Evolutionary conservation across 441 rosid genomes (phyloP).

Genomic region (Adansonia gregorii): DNA sequence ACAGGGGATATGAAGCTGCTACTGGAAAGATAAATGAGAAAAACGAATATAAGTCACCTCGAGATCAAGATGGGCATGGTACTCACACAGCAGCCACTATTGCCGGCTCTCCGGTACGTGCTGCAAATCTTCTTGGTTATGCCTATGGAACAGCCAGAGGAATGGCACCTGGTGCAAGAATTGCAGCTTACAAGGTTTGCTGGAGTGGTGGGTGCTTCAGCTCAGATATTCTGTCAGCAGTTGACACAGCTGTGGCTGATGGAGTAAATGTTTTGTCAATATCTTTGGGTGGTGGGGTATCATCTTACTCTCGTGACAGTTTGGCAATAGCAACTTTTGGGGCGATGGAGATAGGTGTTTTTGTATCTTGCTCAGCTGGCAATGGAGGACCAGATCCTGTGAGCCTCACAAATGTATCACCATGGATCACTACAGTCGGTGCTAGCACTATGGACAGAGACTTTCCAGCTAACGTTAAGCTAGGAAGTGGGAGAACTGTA

Average conservation of each 20-base stretch:
- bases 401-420: slow-evolving; percentile 70
- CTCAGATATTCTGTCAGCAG: slow-evolving; percentile 68
- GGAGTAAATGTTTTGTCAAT: slow-evolving; percentile 69
- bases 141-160: slow-evolving; percentile 75
- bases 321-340: slow-evolving; percentile 69
- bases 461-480: slow-evolving; percentile 56
- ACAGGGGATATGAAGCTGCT: slow-evolving; percentile 65
- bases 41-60: slow-evolving; percentile 58
- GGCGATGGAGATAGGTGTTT: slow-evolving; percentile 80
- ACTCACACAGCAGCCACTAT: slow-evolving; percentile 77
- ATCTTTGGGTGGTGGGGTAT: slow-evolving; percentile 70
- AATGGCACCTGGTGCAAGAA: slow-evolving; percentile 68
- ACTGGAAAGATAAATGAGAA: slow-evolving; percentile 66
- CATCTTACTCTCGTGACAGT: slow-evolving; percentile 62
- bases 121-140: slow-evolving; percentile 63
- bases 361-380: slow-evolving; percentile 72
- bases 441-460: slow-evolving; percentile 73
- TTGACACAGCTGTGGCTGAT: slow-evolving; percentile 71
- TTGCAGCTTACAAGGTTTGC: slow-evolving; percentile 74
- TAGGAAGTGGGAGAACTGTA: slow-evolving; percentile 47
- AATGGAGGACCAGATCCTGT: slow-evolving; percentile 69
- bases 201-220: slow-evolving; percentile 80
- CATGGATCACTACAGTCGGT: slow-evolving; percentile 74
- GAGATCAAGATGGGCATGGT: slow-evolving; percentile 74
- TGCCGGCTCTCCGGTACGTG: slow-evolving; percentile 61